These are phyloP conservation scores for Corylus heterophylla DNA, from an alignment of 306 rosid species.

Conservation along the genomic window DNA sequence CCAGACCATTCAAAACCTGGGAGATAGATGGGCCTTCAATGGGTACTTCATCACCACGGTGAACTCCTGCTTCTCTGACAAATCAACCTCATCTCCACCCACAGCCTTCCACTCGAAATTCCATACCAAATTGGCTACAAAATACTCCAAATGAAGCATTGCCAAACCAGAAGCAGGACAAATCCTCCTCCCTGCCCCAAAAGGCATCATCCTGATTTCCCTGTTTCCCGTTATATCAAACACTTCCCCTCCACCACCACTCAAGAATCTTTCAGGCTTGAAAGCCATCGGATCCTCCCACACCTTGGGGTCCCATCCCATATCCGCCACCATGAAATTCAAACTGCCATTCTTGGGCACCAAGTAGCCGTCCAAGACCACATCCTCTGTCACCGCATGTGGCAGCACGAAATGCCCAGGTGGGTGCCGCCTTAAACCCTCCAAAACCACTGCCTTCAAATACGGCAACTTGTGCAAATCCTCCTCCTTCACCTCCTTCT, in stretches of 20 bases:
- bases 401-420: slow-evolving; percentile 44
- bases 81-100: slow-evolving; percentile 29
- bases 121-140: slow-evolving; percentile 21
- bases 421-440: slow-evolving; percentile 47
- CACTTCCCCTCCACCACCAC: slow-evolving; percentile 1
- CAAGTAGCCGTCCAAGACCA: slow-evolving; percentile 35
- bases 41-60: slow-evolving; percentile 21
- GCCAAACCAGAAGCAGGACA: neutral
- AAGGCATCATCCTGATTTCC: slow-evolving; percentile 1
- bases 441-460: slow-evolving; percentile 45
- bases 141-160: neutral
- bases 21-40: slow-evolving; percentile 31
- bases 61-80: slow-evolving; percentile 33
- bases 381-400: slow-evolving; percentile 41
- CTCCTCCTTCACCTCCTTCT: slow-evolving; percentile 33
- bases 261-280: slow-evolving; percentile 48
- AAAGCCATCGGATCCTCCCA: slow-evolving; percentile 50
- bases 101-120: slow-evolving; percentile 14
- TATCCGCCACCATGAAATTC: slow-evolving; percentile 47
- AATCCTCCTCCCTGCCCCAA: slow-evolving; percentile 4
- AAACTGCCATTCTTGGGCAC: slow-evolving; percentile 37
- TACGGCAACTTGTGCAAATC: slow-evolving; percentile 35
- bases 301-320: slow-evolving; percentile 41
- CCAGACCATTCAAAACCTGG: slow-evolving; percentile 17
- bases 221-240: slow-evolving; percentile 27